Conservation (phyloP, 2,329 filamentous ascomycete genomes). For the Aspergillus niger region DNA sequence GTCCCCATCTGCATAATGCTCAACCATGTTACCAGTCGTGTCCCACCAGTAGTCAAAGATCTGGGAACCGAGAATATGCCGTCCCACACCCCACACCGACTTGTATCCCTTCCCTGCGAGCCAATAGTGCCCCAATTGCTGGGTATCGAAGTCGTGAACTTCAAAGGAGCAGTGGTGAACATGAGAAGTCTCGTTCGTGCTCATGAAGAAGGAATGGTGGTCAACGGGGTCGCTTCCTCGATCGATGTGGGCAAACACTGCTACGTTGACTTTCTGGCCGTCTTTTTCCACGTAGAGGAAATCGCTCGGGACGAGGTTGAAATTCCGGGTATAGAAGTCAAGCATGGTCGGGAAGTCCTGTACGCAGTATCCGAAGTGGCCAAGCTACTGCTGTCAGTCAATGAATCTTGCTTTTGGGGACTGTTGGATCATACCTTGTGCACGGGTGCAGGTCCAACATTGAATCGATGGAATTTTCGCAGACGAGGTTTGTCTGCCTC, state of each 20-base stretch:
- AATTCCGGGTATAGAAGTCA: conserved; percentile 32
- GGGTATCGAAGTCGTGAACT: conserved; percentile 56
- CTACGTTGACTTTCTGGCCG: conserved; percentile 31
- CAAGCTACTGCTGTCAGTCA: conserved; percentile 21
- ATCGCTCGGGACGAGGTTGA: conserved; percentile 36
- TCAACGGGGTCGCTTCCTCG: conserved; percentile 50
- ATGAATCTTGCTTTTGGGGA: neutral
- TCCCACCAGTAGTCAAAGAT: conserved; percentile 26
- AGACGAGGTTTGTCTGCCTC: conserved; percentile 31
- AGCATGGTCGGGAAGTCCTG: conserved; percentile 29
- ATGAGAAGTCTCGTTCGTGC: conserved; percentile 34
- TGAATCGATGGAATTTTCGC: conserved; percentile 34
- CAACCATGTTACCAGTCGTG: conserved; percentile 17
- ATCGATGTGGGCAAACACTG: conserved; percentile 55
- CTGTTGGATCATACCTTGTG: conserved; percentile 28
- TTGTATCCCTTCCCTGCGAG: conserved; percentile 49
- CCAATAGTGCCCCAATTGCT: conserved; percentile 56
- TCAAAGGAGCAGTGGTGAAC: conserved; percentile 56
- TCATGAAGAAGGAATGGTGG: conserved; percentile 58
- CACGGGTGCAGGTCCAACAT: conserved; percentile 33
- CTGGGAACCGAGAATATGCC: conserved; percentile 22
- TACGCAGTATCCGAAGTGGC: conserved; percentile 33
- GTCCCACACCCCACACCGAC: conserved; percentile 25
- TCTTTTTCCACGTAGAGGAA: conserved; percentile 30
- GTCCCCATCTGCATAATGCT: conserved; percentile 24